Evolutionary conservation across 768 basidiomycete species (phyloP).

Genomic region (Amanita exitialis): DNA sequence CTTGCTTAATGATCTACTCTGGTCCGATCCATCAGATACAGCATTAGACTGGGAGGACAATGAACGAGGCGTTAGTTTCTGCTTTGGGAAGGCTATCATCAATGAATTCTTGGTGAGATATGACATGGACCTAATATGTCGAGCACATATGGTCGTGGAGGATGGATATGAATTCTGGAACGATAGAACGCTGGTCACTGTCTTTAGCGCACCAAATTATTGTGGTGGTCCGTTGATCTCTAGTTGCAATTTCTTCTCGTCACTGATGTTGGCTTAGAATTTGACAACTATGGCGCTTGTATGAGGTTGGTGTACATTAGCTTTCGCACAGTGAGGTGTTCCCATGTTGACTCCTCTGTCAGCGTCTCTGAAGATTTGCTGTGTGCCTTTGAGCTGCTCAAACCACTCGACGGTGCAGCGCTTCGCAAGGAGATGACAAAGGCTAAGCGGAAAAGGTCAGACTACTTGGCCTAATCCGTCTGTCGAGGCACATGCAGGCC

Average conservation of each 20-base stretch:
- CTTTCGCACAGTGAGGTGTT: neutral
- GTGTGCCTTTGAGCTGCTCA: constrained; percentile 95
- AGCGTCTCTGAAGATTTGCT: constrained; percentile 95
- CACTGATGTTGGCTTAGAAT: constrained; percentile 41
- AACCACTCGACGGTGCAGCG: constrained; percentile 90
- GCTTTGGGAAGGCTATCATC: constrained; percentile 96
- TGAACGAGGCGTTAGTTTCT: constrained; percentile 97
- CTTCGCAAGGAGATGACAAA: constrained; percentile 98
- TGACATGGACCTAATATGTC: constrained; percentile 99
- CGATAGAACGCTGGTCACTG: constrained; percentile 94
- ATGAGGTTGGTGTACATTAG: constrained; percentile 55
- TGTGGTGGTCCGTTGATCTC: constrained; percentile 70
- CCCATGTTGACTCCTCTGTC: constrained; percentile 10
- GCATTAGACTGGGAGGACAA: constrained; percentile 99
- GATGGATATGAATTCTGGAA: constrained; percentile 99
- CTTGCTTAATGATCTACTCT: constrained; percentile 90
- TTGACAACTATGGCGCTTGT: constrained; percentile 92
- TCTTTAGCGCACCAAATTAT: constrained; percentile 97
- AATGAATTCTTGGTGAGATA: constrained; percentile 91
- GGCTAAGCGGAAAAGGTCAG: constrained; percentile 93
- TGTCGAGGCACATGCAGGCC: neutral
- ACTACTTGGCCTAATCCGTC: constrained; percentile 4
- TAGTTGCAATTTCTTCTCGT: constrained; percentile 6
- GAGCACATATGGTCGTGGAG: constrained; percentile 99
- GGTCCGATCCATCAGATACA: constrained; percentile 98